phyloP scores from a whole-genome alignment of 495 filamentous ascomycete species.

The Lasiosphaeria hispida region DNA sequence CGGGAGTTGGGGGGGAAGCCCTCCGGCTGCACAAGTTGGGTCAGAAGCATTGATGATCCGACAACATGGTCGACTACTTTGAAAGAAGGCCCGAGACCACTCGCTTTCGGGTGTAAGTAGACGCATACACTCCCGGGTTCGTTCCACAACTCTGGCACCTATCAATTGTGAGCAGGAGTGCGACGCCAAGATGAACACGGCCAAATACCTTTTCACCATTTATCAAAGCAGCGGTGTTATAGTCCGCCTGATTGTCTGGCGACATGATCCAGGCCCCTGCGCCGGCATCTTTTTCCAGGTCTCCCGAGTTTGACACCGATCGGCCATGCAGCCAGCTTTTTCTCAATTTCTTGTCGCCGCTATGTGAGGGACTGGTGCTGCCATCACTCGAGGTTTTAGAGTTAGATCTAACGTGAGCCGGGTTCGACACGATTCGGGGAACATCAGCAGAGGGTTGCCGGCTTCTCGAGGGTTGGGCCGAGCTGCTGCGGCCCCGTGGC shows the following conservation, averaged over 20 bases:
- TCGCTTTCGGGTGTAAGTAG: constrained; percentile 71
- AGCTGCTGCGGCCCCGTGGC: constrained; percentile 37
- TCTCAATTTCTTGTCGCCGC: constrained; percentile 31
- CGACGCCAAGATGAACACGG: neutral
- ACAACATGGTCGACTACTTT: constrained; percentile 70
- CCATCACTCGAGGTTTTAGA: constrained; percentile 30
- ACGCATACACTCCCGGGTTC: constrained; percentile 78
- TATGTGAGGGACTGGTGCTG: constrained; percentile 20
- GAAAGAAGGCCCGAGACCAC: constrained; percentile 70
- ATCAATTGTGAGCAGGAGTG: constrained; percentile 7
- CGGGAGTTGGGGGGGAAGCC: constrained; percentile 43
- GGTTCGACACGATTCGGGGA: constrained; percentile 27
- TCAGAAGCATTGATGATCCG: constrained; percentile 66
- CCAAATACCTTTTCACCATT: constrained; percentile 58
- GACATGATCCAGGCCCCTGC: constrained; percentile 63
- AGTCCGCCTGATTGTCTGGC: constrained; percentile 56
- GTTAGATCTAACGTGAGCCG: constrained; percentile 5
- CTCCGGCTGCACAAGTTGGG: constrained; percentile 64
- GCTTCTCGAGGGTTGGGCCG: constrained; percentile 34
- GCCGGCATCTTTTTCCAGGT: constrained; percentile 19
- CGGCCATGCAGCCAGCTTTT: constrained; percentile 47
- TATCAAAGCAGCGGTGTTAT: constrained; percentile 56
- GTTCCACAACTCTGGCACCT: constrained; percentile 89
- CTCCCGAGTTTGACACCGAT: constrained; percentile 42
- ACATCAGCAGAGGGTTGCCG: constrained; percentile 24